Conservation (phyloP, 1,284 basidiomycete species). For the Pyrrhoderma lamaoense region DNA sequence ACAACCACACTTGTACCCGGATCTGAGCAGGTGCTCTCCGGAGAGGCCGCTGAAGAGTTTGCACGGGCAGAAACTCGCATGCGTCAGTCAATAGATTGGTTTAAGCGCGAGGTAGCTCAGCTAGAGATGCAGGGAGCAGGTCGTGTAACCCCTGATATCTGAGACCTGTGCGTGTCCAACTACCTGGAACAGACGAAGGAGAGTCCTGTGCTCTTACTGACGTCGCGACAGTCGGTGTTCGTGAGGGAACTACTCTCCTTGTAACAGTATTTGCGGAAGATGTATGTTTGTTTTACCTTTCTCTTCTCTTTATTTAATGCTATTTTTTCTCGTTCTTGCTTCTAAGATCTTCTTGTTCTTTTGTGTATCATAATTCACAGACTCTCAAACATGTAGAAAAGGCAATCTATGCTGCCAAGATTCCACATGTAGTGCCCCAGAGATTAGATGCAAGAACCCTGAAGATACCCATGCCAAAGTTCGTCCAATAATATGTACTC, state of each 20-base stretch:
- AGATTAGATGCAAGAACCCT: conserved; percentile 60
- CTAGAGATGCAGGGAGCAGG: conserved; percentile 67
- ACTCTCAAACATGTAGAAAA: conserved; percentile 64
- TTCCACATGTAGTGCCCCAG: conserved; percentile 66
- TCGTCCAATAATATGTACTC: conserved; percentile 20
- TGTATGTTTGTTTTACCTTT: conserved; percentile 19
- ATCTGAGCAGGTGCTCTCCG: conserved; percentile 28
- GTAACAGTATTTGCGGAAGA: conserved; percentile 67
- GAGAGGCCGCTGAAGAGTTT: conserved; percentile 39
- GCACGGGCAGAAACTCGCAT: conserved; percentile 55
- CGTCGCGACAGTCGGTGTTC: conserved; percentile 68
- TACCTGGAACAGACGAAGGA: conserved; percentile 34
- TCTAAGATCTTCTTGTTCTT: conserved; percentile 6
- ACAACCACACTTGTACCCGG: conserved; percentile 26
- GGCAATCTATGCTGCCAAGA: conserved; percentile 61
- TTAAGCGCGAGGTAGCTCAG: conserved; percentile 58
- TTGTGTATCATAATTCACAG: conserved; percentile 37
- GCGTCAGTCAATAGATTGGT: conserved; percentile 56
- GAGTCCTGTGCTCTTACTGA: conserved; percentile 46
- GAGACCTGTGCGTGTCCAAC: conserved; percentile 55
- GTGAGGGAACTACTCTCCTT: conserved; percentile 63
- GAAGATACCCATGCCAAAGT: conserved; percentile 74
- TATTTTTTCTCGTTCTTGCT: conserved; percentile 8
- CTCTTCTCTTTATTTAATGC: conserved; percentile 18
- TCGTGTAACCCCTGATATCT: conserved; percentile 66